These are phyloP conservation scores for Ceratobasidium sp. DNA, from an alignment of 1,284 basidiomycete species.

Conservation along the genomic window DNA sequence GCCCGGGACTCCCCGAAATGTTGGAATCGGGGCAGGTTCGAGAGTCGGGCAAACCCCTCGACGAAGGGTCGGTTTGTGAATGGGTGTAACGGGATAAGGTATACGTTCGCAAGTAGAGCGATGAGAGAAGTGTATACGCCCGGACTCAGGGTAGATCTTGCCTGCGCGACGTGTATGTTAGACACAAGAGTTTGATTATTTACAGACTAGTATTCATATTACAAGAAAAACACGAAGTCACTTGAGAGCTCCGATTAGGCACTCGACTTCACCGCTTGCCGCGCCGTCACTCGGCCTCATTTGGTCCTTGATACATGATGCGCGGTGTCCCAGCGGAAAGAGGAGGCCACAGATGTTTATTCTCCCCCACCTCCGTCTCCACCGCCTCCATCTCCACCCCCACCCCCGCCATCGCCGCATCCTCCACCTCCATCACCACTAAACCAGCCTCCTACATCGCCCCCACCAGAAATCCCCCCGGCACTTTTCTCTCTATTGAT, in stretches of 20 bases:
- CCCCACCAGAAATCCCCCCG: not conserved
- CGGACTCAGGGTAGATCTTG: no score
- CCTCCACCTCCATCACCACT: not conserved
- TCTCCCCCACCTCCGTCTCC: not conserved
- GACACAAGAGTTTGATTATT: no score
- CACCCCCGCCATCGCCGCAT: not conserved
- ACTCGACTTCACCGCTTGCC: no score
- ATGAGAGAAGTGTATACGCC: not conserved
- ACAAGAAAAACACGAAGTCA: no score
- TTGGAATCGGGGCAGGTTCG: conserved; percentile 69
- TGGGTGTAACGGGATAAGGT: not conserved
- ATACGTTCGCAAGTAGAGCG: not conserved
- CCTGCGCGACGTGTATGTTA: no score
- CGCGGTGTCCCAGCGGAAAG: no score
- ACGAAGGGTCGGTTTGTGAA: conserved; percentile 56
- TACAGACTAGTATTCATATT: no score
- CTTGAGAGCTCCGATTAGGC: no score
- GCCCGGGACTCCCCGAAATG: conserved; percentile 82
- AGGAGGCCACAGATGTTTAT: not conserved
- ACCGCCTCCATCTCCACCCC: conserved; percentile 4
- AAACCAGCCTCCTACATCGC: not conserved
- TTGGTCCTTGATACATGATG: no score
- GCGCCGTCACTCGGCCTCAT: no score
- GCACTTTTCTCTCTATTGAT: not conserved
- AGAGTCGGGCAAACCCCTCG: conserved; percentile 65